These are phyloP conservation scores for Solanum lycopersicoides DNA, from an alignment of 257 asterid genomes.

Conservation along the genomic window DNA sequence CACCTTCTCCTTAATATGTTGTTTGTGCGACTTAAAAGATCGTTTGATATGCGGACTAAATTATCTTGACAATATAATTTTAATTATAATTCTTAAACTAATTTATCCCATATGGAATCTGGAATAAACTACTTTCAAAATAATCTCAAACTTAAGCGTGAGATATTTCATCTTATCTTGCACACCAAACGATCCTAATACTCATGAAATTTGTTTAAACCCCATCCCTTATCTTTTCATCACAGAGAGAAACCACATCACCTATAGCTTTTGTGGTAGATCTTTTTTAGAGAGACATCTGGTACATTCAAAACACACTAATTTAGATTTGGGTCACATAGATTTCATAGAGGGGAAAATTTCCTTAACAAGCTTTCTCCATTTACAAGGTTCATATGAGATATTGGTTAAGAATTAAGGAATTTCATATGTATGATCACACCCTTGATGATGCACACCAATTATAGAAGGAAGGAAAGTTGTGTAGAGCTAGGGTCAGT, in stretches of 20 bases:
- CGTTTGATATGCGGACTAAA: neutral
- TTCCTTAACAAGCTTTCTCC: neutral
- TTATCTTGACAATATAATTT: neutral
- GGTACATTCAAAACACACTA: neutral
- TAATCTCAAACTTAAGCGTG: neutral
- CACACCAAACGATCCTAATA: neutral
- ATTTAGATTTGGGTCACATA: neutral
- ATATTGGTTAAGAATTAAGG: neutral
- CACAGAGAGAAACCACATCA: neutral
- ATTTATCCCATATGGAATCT: neutral
- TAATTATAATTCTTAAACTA: neutral
- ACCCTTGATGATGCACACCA: neutral
- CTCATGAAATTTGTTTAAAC: neutral
- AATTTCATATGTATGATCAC: neutral
- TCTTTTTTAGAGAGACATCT: neutral
- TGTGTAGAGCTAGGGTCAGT: neutral
- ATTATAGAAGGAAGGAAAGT: neutral
- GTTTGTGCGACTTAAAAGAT: neutral
- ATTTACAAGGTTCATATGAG: neutral
- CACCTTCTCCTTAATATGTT: neutral
- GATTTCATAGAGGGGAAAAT: neutral
- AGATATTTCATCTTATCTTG: neutral
- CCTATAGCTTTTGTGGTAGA: neutral
- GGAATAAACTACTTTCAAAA: neutral
- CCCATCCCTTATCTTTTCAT: neutral